phyloP scores from a whole-genome alignment of 257 asterid genomes.

The Ocimum tenuiflorum region DNA sequence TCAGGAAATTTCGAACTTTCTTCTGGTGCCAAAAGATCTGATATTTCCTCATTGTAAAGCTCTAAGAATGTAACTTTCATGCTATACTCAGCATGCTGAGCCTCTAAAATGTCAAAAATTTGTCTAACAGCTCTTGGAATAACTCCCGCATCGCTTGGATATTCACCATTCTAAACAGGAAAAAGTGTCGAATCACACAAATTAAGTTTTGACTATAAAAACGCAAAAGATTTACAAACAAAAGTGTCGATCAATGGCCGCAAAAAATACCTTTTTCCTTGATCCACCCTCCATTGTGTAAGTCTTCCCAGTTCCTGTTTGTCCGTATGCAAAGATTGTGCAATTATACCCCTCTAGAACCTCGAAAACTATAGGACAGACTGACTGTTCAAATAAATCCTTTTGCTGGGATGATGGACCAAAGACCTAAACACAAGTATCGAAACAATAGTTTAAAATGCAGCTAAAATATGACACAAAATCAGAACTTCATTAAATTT shows the following conservation, averaged over 20 bases:
- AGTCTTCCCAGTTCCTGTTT: constrained; percentile 97
- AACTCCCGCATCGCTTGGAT: constrained; percentile 95
- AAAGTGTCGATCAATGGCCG: constrained; percentile 7
- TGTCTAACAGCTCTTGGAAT: constrained; percentile 97
- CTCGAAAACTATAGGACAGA: constrained; percentile 84
- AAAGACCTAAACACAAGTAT: constrained; percentile 51
- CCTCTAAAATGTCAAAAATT: constrained; percentile 82
- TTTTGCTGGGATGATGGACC: constrained; percentile 90
- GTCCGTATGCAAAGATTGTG: constrained; percentile 98
- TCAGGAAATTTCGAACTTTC: constrained; percentile 61
- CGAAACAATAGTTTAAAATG: not conserved
- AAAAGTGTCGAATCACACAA: constrained; percentile 15
- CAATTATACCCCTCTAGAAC: constrained; percentile 97
- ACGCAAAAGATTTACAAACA: not conserved
- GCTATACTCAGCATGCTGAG: constrained; percentile 87
- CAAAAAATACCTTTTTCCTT: constrained; percentile 63
- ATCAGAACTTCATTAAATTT: not conserved
- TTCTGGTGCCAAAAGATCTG: constrained; percentile 93
- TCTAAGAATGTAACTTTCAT: constrained; percentile 92
- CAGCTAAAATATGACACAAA: not conserved
- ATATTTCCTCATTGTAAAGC: constrained; percentile 89
- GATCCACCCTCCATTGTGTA: constrained; percentile 99
- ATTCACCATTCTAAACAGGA: constrained; percentile 77
- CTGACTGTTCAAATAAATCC: constrained; percentile 82
- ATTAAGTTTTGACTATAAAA: not conserved